Percentiles rank a stretch among this genome's conserved stretches.
Evolutionary conservation across 805 yeast genomes (phyloP).

Genomic region (Candida succiphila): DNA sequence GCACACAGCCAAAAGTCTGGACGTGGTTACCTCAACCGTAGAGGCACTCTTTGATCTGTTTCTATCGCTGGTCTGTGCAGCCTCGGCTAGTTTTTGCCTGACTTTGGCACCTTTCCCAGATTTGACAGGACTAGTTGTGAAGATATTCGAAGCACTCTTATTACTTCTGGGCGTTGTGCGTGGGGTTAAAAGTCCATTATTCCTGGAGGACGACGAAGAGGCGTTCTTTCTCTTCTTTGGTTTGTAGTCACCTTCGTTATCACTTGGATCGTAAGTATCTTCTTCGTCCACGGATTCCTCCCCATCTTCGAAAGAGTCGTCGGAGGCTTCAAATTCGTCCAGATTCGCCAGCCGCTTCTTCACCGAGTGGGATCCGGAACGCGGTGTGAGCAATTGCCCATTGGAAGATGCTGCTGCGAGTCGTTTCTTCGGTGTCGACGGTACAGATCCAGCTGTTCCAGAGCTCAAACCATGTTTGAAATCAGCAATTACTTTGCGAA

Average conservation of each 20-base stretch:
- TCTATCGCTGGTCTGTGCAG: constrained; percentile 7
- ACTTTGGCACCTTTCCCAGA: constrained; percentile 1
- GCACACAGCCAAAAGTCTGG: constrained; percentile 38
- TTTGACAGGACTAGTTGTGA: too few species aligned
- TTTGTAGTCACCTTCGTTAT: neutral
- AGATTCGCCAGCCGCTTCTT: too few species aligned
- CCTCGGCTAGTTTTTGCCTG: constrained; percentile 9
- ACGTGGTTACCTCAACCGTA: constrained; percentile 18
- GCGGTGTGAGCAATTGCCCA: too few species aligned
- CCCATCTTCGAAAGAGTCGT: neutral
- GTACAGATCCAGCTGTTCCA: too few species aligned
- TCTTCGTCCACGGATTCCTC: constrained; percentile 1
- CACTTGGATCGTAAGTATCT: neutral
- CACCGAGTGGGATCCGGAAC: too few species aligned
- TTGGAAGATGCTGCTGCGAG: too few species aligned
- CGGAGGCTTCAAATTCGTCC: neutral
- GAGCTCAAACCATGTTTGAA: constrained; percentile 33
- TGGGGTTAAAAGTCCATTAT: constrained; percentile 10
- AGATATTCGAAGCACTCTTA: neutral
- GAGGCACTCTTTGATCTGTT: constrained; percentile 2
- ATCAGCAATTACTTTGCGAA: constrained; percentile 31
- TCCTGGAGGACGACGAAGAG: neutral
- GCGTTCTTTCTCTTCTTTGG: neutral
- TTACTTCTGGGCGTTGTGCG: constrained; percentile 8
- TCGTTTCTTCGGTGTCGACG: too few species aligned